A percentile compares a stretch with the other conserved stretches of the same genome.
Evolutionary conservation across 768 basidiomycete species (phyloP).

Genomic region (Suillus brevipes): DNA sequence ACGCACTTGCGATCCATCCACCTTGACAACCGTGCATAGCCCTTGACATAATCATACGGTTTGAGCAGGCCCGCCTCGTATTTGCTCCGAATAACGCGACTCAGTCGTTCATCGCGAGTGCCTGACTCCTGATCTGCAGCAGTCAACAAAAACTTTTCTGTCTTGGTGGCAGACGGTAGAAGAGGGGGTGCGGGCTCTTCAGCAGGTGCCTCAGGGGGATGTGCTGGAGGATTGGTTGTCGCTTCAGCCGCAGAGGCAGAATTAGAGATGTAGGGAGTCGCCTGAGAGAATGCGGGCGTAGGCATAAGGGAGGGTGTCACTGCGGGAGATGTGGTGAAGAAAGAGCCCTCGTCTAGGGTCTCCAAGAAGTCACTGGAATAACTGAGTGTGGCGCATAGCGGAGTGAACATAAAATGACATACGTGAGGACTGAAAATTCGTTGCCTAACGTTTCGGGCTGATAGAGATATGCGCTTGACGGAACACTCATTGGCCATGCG

Average conservation of each 20-base stretch:
- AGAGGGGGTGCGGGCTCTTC: conserved; percentile 49
- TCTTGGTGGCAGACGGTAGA: conserved; percentile 72
- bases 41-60: conserved; percentile 52
- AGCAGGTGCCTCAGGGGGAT: conserved; percentile 26
- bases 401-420: conserved; percentile 26
- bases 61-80: conserved; percentile 94
- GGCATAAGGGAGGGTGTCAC: conserved; percentile 52
- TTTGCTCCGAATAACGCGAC: conserved; percentile 91
- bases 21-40: conserved; percentile 22
- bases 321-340: conserved; percentile 64
- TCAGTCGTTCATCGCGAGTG: conserved; percentile 84
- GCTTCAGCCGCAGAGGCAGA: conserved; percentile 20
- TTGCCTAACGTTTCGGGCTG: conserved; percentile 75
- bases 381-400: not conserved
- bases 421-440: conserved; percentile 83
- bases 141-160: conserved; percentile 87
- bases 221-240: conserved; percentile 24
- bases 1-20: conserved; percentile 95
- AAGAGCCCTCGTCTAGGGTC: conserved; percentile 81
- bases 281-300: conserved; percentile 31
- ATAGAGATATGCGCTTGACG: conserved; percentile 58
- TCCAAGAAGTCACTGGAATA: conserved; percentile 72
- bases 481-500: conserved; percentile 55
- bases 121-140: conserved; percentile 95
- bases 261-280: conserved; percentile 19